phyloP scores from a whole-genome alignment of 116 monocot genomes.

The Thalassia testudinum region DNA sequence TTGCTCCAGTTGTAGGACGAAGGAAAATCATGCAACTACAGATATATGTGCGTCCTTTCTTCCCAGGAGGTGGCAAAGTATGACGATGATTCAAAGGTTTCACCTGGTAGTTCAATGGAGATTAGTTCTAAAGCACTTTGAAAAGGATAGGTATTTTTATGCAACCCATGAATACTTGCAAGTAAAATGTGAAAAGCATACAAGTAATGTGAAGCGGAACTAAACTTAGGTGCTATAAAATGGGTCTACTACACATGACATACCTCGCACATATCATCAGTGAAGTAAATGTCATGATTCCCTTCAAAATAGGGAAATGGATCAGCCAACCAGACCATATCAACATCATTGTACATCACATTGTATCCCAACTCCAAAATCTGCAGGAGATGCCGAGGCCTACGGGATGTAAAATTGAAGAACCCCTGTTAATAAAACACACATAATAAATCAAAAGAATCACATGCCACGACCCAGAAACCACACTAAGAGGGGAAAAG shows the following conservation, averaged over 20 bases:
- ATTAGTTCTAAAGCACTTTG: background rate
- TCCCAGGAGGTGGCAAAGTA: conserved; percentile 78
- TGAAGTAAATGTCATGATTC: conserved; percentile 86
- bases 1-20: conserved; percentile 73
- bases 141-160: too few species aligned
- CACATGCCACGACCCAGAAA: too few species aligned
- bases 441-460: background rate
- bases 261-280: conserved; percentile 87
- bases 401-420: conserved; percentile 98
- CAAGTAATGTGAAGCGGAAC: too few species aligned
- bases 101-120: conserved; percentile 29
- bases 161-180: too few species aligned
- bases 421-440: conserved; percentile 42
- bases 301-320: conserved; percentile 71
- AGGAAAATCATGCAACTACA: conserved; percentile 98
- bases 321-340: conserved; percentile 37
- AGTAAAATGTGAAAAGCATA: too few species aligned
- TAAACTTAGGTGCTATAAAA: too few species aligned
- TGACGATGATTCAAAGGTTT: conserved; percentile 74
- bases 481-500: too few species aligned
- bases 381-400: conserved; percentile 74
- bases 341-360: conserved; percentile 48
- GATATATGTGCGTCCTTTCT: conserved; percentile 91
- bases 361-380: conserved; percentile 79
- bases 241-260: too few species aligned